phyloP scores from a whole-genome alignment of 129 eudicot species.

The Arctium minus region DNA sequence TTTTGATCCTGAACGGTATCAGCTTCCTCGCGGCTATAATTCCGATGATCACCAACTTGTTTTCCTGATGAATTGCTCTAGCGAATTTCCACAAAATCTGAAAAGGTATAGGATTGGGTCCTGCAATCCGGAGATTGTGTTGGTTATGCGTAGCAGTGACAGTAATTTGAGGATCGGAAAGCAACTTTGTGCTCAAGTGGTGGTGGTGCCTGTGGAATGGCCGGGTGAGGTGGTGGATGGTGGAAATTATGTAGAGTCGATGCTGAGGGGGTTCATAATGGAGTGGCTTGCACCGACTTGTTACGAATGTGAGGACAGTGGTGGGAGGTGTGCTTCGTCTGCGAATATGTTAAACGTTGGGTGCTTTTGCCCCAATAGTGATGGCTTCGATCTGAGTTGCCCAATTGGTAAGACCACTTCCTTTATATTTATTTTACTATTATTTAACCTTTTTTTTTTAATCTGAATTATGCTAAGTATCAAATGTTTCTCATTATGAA shows the following conservation, averaged over 20 bases:
- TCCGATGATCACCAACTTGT: background rate
- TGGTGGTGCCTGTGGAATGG: background rate
- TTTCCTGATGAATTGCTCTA: background rate
- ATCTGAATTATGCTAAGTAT: too few relatives aligned
- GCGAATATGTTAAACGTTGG: background rate
- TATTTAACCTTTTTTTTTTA: too few relatives aligned
- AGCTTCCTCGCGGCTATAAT: too few relatives aligned
- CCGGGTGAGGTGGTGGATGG: background rate
- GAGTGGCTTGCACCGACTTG: background rate
- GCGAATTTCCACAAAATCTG: background rate
- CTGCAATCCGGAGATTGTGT: background rate
- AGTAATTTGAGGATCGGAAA: background rate
- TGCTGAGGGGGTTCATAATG: background rate
- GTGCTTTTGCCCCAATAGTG: background rate
- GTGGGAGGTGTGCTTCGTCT: conserved; percentile 9
- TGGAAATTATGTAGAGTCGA: background rate
- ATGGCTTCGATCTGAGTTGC: background rate
- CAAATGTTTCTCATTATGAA: too few relatives aligned
- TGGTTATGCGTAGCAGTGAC: background rate
- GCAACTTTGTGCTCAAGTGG: background rate
- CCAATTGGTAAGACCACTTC: background rate
- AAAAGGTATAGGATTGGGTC: background rate
- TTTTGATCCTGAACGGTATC: background rate
- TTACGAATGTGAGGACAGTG: background rate
- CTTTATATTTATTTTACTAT: background rate